A percentile compares a stretch with the other conserved stretches of the same genome.
Conservation (phyloP, 495 filamentous ascomycete genomes). For the Glarea lozoyensis region DNA sequence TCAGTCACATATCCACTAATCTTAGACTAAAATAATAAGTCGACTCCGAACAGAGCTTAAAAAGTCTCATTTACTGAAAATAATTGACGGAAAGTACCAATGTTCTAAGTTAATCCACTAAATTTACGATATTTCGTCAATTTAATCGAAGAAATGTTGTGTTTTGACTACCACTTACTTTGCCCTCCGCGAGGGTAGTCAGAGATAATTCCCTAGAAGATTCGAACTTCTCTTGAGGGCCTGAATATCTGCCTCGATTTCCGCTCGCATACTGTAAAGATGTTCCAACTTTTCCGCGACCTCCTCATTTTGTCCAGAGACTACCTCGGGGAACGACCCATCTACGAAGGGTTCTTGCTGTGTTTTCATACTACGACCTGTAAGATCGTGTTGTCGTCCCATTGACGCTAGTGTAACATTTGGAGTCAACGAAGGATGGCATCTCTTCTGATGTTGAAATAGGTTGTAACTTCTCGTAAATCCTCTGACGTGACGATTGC, state of each 20-base stretch:
- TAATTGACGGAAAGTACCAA: too few species aligned
- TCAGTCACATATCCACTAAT: too few species aligned
- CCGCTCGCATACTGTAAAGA: constrained; percentile 1
- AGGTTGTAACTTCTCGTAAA: constrained; percentile 13
- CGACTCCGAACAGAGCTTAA: too few species aligned
- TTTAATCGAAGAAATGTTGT: too few species aligned
- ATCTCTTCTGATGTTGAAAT: constrained; percentile 8
- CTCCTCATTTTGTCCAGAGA: not conserved
- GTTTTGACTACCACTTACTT: too few species aligned
- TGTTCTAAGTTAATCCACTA: too few species aligned
- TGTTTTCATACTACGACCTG: constrained; percentile 4
- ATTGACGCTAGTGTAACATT: constrained; percentile 1
- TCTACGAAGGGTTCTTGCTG: constrained; percentile 1
- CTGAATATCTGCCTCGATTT: constrained; percentile 11
- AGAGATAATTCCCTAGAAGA: constrained; percentile 5
- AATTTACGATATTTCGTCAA: too few species aligned
- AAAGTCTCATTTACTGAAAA: too few species aligned
- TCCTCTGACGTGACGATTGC: constrained; percentile 6
- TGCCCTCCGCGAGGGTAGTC: too few species aligned
- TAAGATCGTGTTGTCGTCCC: not conserved
- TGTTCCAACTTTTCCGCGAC: constrained; percentile 6
- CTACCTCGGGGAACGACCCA: constrained; percentile 2
- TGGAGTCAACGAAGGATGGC: constrained; percentile 7
- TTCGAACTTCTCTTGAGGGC: constrained; percentile 7
- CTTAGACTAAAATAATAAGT: too few species aligned